phyloP scores from a whole-genome alignment of 805 yeast genomes.

The Candida piceae region DNA sequence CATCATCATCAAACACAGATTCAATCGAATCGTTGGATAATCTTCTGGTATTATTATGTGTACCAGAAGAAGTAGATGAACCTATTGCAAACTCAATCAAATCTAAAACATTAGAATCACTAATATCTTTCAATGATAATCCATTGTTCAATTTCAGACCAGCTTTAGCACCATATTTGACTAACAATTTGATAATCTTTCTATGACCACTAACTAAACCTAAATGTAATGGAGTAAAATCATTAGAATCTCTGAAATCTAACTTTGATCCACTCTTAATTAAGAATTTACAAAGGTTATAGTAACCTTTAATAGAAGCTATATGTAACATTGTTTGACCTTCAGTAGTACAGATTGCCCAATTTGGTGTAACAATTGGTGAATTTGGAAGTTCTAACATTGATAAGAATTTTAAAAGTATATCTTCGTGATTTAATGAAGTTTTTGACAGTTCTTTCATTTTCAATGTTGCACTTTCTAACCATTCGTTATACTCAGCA shows the following conservation, averaged over 20 bases:
- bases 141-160: slow-evolving; percentile 49
- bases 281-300: slow-evolving; percentile 55
- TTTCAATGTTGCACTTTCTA: slow-evolving; percentile 46
- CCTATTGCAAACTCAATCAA: slow-evolving; percentile 17
- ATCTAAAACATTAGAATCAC: slow-evolving; percentile 36
- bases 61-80: no score
- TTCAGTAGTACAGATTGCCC: slow-evolving; percentile 74
- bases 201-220: slow-evolving; percentile 76
- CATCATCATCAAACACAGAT: slow-evolving; percentile 20
- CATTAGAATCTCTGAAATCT: slow-evolving; percentile 72
- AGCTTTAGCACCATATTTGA: slow-evolving; percentile 60
- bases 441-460: slow-evolving; percentile 43
- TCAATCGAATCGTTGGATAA: slow-evolving; percentile 27
- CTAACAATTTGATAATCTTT: slow-evolving; percentile 54
- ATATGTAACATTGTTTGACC: slow-evolving; percentile 89
- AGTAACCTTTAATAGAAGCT: slow-evolving; percentile 72
- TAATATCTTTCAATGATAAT: slow-evolving; percentile 35
- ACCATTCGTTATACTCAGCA: slow-evolving; percentile 40
- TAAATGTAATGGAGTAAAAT: slow-evolving; percentile 82
- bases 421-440: slow-evolving; percentile 43
- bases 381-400: slow-evolving; percentile 65
- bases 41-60: slow-evolving; percentile 13
- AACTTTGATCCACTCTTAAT: slow-evolving; percentile 60
- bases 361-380: slow-evolving; percentile 56
- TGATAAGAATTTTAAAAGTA: slow-evolving; percentile 44